Evolutionary conservation across 257 asterid genomes (phyloP), one percentile per base, ranked within the genome.

Genomic region (Galeopsis tetrahit): DNA sequence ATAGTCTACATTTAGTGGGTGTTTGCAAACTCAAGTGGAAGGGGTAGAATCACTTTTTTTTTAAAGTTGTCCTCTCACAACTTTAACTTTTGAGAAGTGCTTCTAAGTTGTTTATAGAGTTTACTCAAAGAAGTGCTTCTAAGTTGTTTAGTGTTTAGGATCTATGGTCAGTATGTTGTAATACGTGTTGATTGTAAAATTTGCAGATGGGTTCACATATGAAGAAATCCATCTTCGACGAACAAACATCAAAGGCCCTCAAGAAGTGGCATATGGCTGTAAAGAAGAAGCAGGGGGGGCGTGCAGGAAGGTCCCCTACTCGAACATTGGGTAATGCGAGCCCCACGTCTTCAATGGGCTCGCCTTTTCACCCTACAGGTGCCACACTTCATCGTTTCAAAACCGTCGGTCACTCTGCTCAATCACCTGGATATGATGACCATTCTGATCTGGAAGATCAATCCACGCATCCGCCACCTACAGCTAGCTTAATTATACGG

Each of bases 201-300:
- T 8, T 34, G 44, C 89, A 92, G 96, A 94, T 91, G 97, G 97
- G 97, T 0, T 86, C 96, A n/a, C 66, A 80, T 33, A 89, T 94
- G 97, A 91, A 94, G 85, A 94, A 73, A 63, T 71, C 93, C 2
- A 91, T 94, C 66, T 91, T 94, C 49, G 99, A 91, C 48, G 99
- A 91, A 10, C 98, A 91, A 79, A 94, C 98, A 2, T 87, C 96
- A 2, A 89, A 89, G 69, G 98, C 98, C 57, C 85, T 94, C 8
- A 90, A 85, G 87, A 91, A 88, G 66, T 94, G 99, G 99, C 99
- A 86, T 39, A 82, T 78, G 93, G 96, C 89, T 0, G 96, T 87
- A 73, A 91, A 90, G 86, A 91, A 91, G 86, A 88, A 82, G 80
- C 81, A 79, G 0, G 77, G 66, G 4, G 89, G 83, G 6, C 78